A percentile compares a stretch with the other conserved stretches of the same genome.
phyloP scores from a whole-genome alignment of 2,329 filamentous ascomycete species.

The Ceratocystis harringtonii region DNA sequence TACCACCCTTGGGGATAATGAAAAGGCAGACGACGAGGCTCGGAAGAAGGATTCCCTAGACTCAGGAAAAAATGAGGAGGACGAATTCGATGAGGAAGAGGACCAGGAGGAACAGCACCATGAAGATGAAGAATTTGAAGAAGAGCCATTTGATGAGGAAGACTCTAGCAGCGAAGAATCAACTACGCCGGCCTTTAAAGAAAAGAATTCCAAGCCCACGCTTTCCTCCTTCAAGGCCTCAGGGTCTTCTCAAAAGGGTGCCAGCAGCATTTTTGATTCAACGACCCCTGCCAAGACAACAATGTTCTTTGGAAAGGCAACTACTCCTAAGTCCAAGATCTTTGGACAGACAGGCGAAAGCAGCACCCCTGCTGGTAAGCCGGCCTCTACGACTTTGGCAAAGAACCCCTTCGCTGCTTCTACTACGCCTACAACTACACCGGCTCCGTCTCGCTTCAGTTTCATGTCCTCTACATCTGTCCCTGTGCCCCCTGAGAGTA shows the following conservation, averaged over 20 bases:
- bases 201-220: neutral
- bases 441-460: slow-evolving; percentile 34
- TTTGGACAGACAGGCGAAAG: neutral
- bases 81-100: slow-evolving; percentile 6
- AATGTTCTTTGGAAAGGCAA: slow-evolving; percentile 1
- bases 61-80: neutral
- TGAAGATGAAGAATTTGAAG: slow-evolving; percentile 3
- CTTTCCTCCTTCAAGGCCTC: neutral
- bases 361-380: neutral
- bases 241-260: neutral
- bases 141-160: neutral
- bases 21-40: neutral
- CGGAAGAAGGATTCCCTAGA: neutral
- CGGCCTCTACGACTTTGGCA: neutral
- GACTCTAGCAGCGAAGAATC: slow-evolving; percentile 20
- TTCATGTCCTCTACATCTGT: slow-evolving; percentile 23
- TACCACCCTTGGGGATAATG: neutral
- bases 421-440: slow-evolving; percentile 38
- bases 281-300: slow-evolving; percentile 10
- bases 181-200: slow-evolving; percentile 19
- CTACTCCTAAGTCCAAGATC: slow-evolving; percentile 9
- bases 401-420: slow-evolving; percentile 21
- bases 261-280: slow-evolving; percentile 6
- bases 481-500: slow-evolving; percentile 41
- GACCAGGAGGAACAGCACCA: slow-evolving; percentile 1